phyloP scores from a whole-genome alignment of 1,284 basidiomycete species.

The Tetrapyrgos nigripes region DNA sequence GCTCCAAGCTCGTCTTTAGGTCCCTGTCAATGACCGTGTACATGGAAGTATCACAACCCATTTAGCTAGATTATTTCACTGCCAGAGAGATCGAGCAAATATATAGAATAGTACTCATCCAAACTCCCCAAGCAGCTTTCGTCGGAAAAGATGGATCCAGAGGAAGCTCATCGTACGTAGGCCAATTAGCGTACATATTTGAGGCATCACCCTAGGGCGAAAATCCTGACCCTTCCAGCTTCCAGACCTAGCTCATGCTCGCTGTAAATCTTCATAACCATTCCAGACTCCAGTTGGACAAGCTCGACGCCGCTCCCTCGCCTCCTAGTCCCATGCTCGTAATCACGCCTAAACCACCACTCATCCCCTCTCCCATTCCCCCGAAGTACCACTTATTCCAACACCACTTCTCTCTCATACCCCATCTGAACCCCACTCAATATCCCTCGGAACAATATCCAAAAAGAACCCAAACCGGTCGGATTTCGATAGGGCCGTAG shows the following conservation, averaged over 20 bases:
- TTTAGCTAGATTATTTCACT: background rate
- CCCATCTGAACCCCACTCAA: too few species aligned
- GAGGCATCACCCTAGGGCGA: background rate
- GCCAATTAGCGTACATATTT: constrained; percentile 16
- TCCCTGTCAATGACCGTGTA: constrained; percentile 7
- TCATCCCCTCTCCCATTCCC: too few species aligned
- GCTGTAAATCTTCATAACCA: too few species aligned
- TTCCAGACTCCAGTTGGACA: too few species aligned
- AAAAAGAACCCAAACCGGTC: constrained; percentile 95
- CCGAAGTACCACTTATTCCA: too few species aligned
- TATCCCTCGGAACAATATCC: constrained; percentile 91
- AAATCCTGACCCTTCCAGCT: too few species aligned
- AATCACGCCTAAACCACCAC: too few species aligned
- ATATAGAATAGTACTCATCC: constrained; percentile 1
- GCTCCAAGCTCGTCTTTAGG: constrained; percentile 13
- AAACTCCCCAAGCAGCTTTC: constrained; percentile 18
- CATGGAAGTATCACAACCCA: too few species aligned
- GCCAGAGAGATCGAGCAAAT: background rate
- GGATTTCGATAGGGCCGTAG: constrained; percentile 86
- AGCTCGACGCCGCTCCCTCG: too few species aligned
- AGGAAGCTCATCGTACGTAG: constrained; percentile 15
- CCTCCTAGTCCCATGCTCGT: too few species aligned
- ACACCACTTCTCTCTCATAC: too few species aligned
- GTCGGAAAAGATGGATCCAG: constrained; percentile 17
- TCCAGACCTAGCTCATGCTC: too few species aligned